Base-by-base conservation (phyloP, 371 early-diverging fungal genomes). In the Syncephalastrum monosporum region DNA sequence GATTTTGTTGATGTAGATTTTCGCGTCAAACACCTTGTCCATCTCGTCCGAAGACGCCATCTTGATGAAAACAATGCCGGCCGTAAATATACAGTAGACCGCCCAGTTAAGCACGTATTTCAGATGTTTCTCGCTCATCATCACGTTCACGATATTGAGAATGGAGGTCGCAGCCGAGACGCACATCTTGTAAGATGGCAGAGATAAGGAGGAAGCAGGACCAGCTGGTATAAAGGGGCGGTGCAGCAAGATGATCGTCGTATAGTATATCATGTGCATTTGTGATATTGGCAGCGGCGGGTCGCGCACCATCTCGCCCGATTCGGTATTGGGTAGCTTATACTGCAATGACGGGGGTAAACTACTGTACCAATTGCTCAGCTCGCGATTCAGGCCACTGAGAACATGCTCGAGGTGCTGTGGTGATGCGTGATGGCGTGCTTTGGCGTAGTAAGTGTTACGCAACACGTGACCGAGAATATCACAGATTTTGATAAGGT, bases 161-260 rank as follows among this genome's bases (percentile, higher is more conserved):
- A 82, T 78, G 0, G 78, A 60, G 13, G 72, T 72, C 1, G 84
- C 81, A 5, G 79, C 74, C 5, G 73, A 71, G 1, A 69, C 66
- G 49, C 82, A 82, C 15, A 77, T 68, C 16, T 79, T 69, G 41
- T 64, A 66, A 16, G 68, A 70, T 1, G 77, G 75, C 15, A 74
- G 53, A 4, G 77, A 60, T 2, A 58, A 52, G 1, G 71, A 24
- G 13, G 61, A 21, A 1, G 59, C 56, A 21, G 63, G 52, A 5
- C 72, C 53, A 0, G 61, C 67, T 10, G 75, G 64, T 43, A 73
- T 72, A 63, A 75, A 73, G 1, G 72, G 75, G 16, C 79, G 65
- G 50, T 78, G 75, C 12, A 78, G 61, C 16, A 75, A 43, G 21
- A 75, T 78, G 41, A 69, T 57, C 0, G 72, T 65, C 13, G 75